A percentile compares a stretch with the other conserved stretches of the same genome.
phyloP scores from a whole-genome alignment of 495 filamentous ascomycete species.

The Penicillium arizonense region DNA sequence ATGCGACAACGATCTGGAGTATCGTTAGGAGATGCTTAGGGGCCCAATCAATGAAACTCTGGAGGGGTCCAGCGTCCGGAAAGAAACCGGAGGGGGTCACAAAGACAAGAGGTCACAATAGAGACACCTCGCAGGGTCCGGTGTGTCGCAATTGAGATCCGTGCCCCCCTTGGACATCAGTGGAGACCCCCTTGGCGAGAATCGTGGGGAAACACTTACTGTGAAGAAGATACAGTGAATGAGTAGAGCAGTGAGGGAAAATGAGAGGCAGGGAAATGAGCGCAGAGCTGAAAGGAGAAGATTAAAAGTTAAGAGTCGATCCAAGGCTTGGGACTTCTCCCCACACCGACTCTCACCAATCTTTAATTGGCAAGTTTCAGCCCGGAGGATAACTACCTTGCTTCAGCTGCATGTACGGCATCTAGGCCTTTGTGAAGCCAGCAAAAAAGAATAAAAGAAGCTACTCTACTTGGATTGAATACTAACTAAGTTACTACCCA shows the following conservation, averaged over 20 bases:
- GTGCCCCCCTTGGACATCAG: conserved; percentile 25
- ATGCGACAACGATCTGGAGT: conserved; percentile 26
- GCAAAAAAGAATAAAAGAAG: no score
- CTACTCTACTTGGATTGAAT: no score
- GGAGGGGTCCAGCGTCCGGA: conserved; percentile 10
- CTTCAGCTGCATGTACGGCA: conserved; percentile 2
- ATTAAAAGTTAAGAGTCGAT: no score
- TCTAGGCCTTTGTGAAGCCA: no score
- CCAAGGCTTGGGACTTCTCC: no score
- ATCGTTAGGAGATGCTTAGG: conserved; percentile 11
- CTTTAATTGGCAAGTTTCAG: conserved; percentile 7
- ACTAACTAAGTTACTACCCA: no score
- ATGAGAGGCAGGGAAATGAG: not conserved
- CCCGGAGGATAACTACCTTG: conserved; percentile 8
- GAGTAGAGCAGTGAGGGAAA: not conserved
- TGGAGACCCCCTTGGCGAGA: conserved; percentile 21
- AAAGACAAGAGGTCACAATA: conserved; percentile 6
- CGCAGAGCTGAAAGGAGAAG: not conserved
- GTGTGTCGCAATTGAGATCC: conserved; percentile 17
- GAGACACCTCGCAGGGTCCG: conserved; percentile 11
- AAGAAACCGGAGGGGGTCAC: not conserved
- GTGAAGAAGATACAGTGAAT: not conserved
- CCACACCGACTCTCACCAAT: conserved; percentile 8
- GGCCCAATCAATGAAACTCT: not conserved
- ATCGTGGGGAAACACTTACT: conserved; percentile 23